Percentiles rank a stretch among this genome's conserved stretches.
Conservation (phyloP, 305 asterid genomes). For the Fraxinus velutina region DNA sequence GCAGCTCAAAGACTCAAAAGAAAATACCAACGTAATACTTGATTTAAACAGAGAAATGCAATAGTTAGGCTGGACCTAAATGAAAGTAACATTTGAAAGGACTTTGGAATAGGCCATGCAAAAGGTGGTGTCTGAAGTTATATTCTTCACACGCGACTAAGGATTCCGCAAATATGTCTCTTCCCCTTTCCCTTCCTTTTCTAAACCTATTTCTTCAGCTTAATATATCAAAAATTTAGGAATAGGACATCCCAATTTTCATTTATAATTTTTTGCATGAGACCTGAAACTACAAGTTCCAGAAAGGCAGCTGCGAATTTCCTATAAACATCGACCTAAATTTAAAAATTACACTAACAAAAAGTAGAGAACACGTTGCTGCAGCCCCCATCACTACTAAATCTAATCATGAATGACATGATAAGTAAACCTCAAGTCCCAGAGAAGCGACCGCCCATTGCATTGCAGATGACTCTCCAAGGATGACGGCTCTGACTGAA, state of each 20-base stretch:
- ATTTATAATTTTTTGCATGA: neutral
- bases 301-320: constrained; percentile 4
- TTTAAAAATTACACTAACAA: neutral
- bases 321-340: constrained; percentile 2
- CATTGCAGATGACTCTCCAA: constrained; percentile 99
- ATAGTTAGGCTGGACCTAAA: neutral
- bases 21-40: neutral
- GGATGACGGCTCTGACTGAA: constrained; percentile 91
- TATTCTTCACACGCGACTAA: neutral
- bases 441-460: constrained; percentile 73
- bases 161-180: neutral
- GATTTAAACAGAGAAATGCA: neutral
- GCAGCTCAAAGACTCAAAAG: constrained; percentile 11
- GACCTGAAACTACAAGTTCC: neutral
- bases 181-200: neutral
- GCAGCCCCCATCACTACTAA: constrained; percentile 18
- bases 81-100: neutral
- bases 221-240: neutral
- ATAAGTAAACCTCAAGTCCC: constrained; percentile 77
- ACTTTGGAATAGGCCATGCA: neutral
- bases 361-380: constrained; percentile 5
- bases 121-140: neutral
- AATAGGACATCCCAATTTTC: neutral
- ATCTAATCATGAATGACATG: constrained; percentile 16
- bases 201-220: neutral